Evolutionary conservation across 345 rosid species (phyloP), one percentile per base, ranked within the genome.

Genomic region (thale cress (Arabidopsis thaliana)): DNA sequence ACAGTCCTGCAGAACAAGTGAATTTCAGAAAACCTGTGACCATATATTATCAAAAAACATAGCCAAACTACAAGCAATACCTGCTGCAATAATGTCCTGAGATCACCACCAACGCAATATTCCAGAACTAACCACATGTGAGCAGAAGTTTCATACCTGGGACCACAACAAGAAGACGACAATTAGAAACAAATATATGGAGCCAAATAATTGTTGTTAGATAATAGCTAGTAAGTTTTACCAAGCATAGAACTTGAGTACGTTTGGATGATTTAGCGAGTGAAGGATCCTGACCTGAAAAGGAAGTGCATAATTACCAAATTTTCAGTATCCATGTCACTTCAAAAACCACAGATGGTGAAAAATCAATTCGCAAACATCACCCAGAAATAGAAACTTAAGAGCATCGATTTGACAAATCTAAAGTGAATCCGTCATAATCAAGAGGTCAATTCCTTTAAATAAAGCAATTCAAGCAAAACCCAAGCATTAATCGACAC

Each of bases 111-210:
- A 50, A 93, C 97, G 33, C 98, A 93, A 74, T 89, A 96, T 73
- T 96, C 99, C 87, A 96, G 78, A 81, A 96, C 96, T 74, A 96
- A 83, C 98, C 99, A 96, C 88, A 96, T 80, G 79, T 96, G 99
- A 41, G 97, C 93, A 38, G 98, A 87, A 52, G 99, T 93, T 84
- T 95, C 99, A 52, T 93, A 92, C 97, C 97, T 95, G 51, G 73
- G 50, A 34, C 50, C 68, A 45, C 36, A 55, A 45, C 36, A 55
- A 1, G 40, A 72, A 38, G 28, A 38, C 64, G n/a, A 56, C 32
- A 61, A 52, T 56, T 5, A 72, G 52, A 70, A 68, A 33, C 33
- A 2, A 12, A 25, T 5, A 33, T 2, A 68, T 32, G 57, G 48
- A 41, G 6, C 30, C 60, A 73, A 4, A 59, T 36, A 57, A 51